Conservation (phyloP, 352 stramenopile genomes). For the Phytophthora kernoviae region DNA sequence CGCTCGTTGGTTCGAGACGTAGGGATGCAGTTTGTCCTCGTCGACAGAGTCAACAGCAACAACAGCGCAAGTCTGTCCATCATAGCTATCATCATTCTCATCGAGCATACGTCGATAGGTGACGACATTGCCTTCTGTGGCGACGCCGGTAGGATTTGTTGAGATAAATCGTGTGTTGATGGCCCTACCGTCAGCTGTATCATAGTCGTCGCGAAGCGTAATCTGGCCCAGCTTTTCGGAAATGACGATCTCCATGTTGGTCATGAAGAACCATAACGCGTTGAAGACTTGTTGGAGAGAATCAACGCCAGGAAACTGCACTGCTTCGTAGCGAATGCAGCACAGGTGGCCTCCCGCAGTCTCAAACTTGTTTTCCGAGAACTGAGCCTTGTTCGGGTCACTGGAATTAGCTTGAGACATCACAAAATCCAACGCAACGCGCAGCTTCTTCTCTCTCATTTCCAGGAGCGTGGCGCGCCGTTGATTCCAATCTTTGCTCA, state of each 20-base stretch:
- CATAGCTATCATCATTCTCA: not conserved
- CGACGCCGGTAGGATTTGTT: slow-evolving; percentile 5
- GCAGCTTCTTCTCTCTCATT: slow-evolving; percentile 11
- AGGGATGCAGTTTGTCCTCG: slow-evolving; percentile 17
- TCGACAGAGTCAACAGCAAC: slow-evolving; percentile 16
- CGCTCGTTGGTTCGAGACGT: slow-evolving; percentile 5
- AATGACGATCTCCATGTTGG: slow-evolving; percentile 43
- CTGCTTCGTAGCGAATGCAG: slow-evolving; percentile 20
- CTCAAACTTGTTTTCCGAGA: slow-evolving; percentile 22
- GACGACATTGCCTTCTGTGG: slow-evolving; percentile 20
- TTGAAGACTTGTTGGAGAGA: slow-evolving; percentile 33
- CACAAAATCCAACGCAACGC: slow-evolving; percentile 14
- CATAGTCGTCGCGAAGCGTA: slow-evolving; percentile 34
- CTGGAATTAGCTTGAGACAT: slow-evolving; percentile 1
- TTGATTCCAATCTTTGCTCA: slow-evolving; percentile 5
- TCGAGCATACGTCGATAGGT: slow-evolving; percentile 15
- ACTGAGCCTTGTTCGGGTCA: slow-evolving; percentile 11
- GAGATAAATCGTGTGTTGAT: slow-evolving; percentile 22
- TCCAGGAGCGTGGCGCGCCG: slow-evolving; percentile 2
- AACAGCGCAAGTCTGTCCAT: not conserved
- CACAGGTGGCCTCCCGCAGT: slow-evolving; percentile 12
- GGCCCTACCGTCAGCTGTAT: slow-evolving; percentile 8
- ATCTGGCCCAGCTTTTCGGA: slow-evolving; percentile 29
- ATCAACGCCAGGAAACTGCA: slow-evolving; percentile 11
- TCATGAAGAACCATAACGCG: slow-evolving; percentile 20